A percentile compares a stretch with the other conserved stretches of the same genome.
Evolutionary conservation across 495 filamentous ascomycete genomes (phyloP).

Genomic region (Penicillium canariense): DNA sequence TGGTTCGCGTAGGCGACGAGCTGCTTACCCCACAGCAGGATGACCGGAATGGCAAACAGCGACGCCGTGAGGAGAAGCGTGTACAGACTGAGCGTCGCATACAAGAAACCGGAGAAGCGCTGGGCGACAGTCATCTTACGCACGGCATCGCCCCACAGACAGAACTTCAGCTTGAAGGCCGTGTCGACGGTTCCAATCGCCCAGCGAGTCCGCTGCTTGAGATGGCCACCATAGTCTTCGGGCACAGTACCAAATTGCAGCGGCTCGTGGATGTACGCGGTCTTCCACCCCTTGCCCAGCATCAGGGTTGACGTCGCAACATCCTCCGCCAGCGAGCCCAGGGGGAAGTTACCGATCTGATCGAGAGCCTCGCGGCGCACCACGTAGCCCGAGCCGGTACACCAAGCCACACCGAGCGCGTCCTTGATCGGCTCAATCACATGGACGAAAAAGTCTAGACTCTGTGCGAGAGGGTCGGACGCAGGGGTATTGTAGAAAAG

Average conservation of each 20-base stretch:
- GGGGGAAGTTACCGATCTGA: slow-evolving; percentile 51
- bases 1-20: slow-evolving; percentile 44
- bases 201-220: slow-evolving; percentile 55
- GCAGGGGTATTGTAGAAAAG: slow-evolving; percentile 54
- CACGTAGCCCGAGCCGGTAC: slow-evolving; percentile 53
- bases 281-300: slow-evolving; percentile 51
- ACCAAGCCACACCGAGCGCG: slow-evolving; percentile 47
- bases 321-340: slow-evolving; percentile 52
- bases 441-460: slow-evolving; percentile 45
- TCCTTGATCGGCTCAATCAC: slow-evolving; percentile 54
- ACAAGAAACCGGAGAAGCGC: slow-evolving; percentile 46
- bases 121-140: slow-evolving; percentile 33
- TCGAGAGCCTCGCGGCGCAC: slow-evolving; percentile 48
- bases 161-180: slow-evolving; percentile 45
- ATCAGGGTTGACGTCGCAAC: slow-evolving; percentile 46
- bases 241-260: slow-evolving; percentile 54
- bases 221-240: slow-evolving; percentile 43
- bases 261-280: slow-evolving; percentile 48
- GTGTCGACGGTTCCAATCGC: slow-evolving; percentile 46
- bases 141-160: slow-evolving; percentile 38
- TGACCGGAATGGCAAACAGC: slow-evolving; percentile 46
- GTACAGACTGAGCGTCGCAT: slow-evolving; percentile 41
- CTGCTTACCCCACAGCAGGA: slow-evolving; percentile 42
- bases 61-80: slow-evolving; percentile 42
- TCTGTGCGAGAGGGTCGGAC: slow-evolving; percentile 50